Conservation (phyloP, 148 eudicot species). For the Cornus suecica region DNA sequence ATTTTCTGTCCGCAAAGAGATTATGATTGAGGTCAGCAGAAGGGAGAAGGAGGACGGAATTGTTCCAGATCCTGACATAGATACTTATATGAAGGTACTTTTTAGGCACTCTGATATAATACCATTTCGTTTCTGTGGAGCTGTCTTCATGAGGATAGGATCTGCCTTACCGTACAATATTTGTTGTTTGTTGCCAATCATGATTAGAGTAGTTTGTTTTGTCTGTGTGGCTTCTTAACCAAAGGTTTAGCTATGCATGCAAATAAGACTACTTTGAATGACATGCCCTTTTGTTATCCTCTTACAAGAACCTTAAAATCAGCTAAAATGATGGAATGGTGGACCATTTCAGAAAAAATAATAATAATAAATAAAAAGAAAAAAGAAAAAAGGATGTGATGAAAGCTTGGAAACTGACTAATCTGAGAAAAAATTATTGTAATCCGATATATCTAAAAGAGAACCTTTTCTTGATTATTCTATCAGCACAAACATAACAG, state of each 20-base stretch:
- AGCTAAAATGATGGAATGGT: background rate
- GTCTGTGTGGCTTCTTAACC: background rate
- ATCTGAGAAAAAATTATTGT: background rate
- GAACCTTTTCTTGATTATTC: background rate
- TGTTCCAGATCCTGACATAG: slow-evolving; percentile 70
- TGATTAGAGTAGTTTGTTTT: no score
- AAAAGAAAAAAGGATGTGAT: background rate
- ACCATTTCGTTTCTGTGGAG: background rate
- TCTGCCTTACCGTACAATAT: no score
- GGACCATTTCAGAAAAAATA: background rate
- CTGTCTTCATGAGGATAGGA: background rate
- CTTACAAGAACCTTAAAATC: background rate
- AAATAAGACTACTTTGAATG: slow-evolving; percentile 19
- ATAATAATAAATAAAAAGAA: no score
- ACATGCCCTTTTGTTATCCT: background rate
- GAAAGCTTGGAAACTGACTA: background rate
- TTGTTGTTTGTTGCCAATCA: background rate
- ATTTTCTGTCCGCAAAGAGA: slow-evolving; percentile 32
- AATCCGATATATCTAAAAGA: background rate
- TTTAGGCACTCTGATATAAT: background rate
- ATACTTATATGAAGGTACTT: slow-evolving; percentile 78
- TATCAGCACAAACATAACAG: background rate
- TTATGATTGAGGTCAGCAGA: slow-evolving; percentile 55
- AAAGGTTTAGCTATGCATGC: slow-evolving; percentile 9
- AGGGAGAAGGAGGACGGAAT: slow-evolving; percentile 75